Base-by-base conservation (phyloP, 345 rosid genomes). In the Boechera divaricarpa region DNA sequence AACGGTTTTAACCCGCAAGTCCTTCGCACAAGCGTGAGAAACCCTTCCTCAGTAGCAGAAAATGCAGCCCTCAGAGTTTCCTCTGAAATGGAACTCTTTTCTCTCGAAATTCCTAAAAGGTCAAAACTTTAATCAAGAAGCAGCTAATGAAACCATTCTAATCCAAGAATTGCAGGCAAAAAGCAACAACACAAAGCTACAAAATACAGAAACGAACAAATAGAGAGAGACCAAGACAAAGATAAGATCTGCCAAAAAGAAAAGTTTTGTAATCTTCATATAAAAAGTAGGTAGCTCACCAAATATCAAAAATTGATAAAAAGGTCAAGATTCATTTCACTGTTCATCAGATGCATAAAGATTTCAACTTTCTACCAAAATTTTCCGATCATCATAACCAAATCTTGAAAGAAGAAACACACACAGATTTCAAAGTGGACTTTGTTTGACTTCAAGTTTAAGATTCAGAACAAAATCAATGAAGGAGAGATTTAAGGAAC, bases 11-110 rank as follows among this genome's bases (percentile, higher is more conserved):
- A 83, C 11, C 75, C 83, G 54, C 82, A 82, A 11, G 92, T 70
- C 80, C 90, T 86, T 61, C 87, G 88, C 58, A 95, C 99, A 39
- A 90, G 92, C 52, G 87, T 84, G 63, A 95, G 97, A 86, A 95
- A 92, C 32, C 90, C 99, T 66, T 92, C 92, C 78, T 95, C 98
- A 16, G 99, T 95, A 35, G 91, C 96, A 57, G 91, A 67, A 77
- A 80, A 84, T 28, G 99, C 91, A 73, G 85, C 77, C 33, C 83
- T 88, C 4, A 94, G 77, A 52, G 81, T 76, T 76, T 92, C 98
- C 79, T 92, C 98, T 35, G 97, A 83, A 69, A 94, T 80, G 8
- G 70, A 69, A 67, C 87, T 91, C 18, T 61, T 82, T 62, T 91
- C 97, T 72, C 63, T 81, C 67, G 89, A 90, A 73, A 82, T 63